A percentile compares a stretch with the other conserved stretches of the same genome.
Evolutionary conservation across 805 yeast species (phyloP).

Genomic region (Suhomyces xylopsoci): DNA sequence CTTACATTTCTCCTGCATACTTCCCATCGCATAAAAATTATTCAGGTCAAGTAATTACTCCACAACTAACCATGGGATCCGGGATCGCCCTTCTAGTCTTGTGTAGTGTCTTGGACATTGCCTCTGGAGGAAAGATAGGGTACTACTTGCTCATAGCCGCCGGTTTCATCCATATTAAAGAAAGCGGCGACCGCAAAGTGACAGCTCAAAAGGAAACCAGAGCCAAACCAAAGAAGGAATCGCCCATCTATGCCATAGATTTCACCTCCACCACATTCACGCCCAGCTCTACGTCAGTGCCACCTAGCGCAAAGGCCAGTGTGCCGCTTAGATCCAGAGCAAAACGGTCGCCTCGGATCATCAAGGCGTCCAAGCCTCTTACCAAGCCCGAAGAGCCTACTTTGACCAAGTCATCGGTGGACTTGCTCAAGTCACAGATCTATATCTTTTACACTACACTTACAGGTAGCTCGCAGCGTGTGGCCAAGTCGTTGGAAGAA

Average conservation of each 20-base stretch:
- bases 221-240: constrained; percentile 6
- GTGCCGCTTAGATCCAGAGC: constrained; percentile 16
- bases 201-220: background rate
- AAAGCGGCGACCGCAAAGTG: background rate
- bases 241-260: constrained; percentile 41
- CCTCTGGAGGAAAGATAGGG: constrained; percentile 1
- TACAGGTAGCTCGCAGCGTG: constrained; percentile 76
- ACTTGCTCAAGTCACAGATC: constrained; percentile 52
- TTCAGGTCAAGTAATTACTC: background rate
- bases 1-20: background rate
- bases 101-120: background rate
- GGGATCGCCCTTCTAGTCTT: constrained; percentile 1
- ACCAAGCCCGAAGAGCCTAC: constrained; percentile 26
- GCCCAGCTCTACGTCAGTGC: constrained; percentile 19
- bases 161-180: background rate
- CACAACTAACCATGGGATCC: background rate
- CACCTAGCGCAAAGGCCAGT: constrained; percentile 16
- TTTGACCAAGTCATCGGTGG: constrained; percentile 37
- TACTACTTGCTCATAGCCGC: background rate
- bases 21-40: background rate
- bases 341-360: constrained; percentile 40
- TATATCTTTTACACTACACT: constrained; percentile 78
- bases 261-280: constrained; percentile 36
- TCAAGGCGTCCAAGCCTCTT: constrained; percentile 36
- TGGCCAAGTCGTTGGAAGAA: constrained; percentile 53